Conservation (phyloP, 768 basidiomycete species). For the Sarcodon aspratus region DNA sequence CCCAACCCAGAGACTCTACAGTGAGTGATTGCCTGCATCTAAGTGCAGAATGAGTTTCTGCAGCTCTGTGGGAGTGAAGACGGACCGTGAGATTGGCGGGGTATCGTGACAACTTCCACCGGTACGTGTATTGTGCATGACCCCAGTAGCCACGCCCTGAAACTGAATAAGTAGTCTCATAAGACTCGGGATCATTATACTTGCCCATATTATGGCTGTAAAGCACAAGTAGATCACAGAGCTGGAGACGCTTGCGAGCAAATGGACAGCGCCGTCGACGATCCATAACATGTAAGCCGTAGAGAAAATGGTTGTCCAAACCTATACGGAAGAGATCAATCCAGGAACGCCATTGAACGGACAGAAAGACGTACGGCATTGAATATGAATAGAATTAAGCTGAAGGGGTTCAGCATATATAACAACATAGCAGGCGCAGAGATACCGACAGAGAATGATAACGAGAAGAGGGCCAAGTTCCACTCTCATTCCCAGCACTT, state of each 20-base stretch:
- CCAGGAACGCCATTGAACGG: not conserved
- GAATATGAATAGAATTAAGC: constrained; percentile 49
- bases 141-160: constrained; percentile 56
- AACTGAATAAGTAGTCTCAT: constrained; percentile 1
- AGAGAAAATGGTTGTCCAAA: constrained; percentile 66
- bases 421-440: not conserved
- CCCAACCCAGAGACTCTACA: constrained; percentile 68
- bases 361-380: constrained; percentile 27
- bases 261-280: constrained; percentile 48
- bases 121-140: constrained; percentile 52
- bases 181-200: constrained; percentile 8
- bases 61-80: constrained; percentile 2
- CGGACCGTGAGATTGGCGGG: constrained; percentile 40
- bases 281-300: constrained; percentile 64
- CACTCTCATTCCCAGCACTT: constrained; percentile 50
- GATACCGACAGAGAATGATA: constrained; percentile 54
- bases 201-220: constrained; percentile 59
- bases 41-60: not conserved
- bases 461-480: constrained; percentile 46
- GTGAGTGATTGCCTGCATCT: constrained; percentile 67
- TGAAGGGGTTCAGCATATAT: constrained; percentile 11
- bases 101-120: constrained; percentile 47
- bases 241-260: constrained; percentile 68
- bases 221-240: constrained; percentile 64
- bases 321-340: constrained; percentile 6